Evolutionary conservation across 805 yeast species (phyloP).

Genomic region (Kuraishia floccosa): DNA sequence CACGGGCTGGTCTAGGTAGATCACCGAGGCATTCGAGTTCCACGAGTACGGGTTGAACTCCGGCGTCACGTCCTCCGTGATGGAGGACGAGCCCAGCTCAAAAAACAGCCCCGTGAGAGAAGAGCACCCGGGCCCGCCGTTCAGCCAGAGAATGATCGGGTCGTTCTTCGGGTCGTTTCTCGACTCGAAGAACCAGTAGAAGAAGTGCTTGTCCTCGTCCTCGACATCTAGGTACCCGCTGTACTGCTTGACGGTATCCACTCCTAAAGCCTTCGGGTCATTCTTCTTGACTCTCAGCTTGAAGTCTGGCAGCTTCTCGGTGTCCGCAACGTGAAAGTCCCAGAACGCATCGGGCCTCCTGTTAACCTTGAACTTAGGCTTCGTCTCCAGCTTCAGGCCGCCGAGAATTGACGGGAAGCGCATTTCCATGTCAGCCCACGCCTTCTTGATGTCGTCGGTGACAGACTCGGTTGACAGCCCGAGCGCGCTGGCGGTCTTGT

Average conservation of each 20-base stretch:
- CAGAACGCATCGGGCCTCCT: conserved; percentile 20
- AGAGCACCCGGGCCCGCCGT: conserved; percentile 95
- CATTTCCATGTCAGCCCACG: conserved; percentile 57
- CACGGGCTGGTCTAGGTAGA: conserved; percentile 83
- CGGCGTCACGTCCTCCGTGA: conserved; percentile 51
- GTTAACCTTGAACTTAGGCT: conserved; percentile 30
- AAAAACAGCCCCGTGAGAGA: conserved; percentile 79
- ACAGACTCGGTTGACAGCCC: conserved; percentile 38
- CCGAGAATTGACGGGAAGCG: conserved; percentile 46
- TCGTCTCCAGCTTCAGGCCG: conserved; percentile 35
- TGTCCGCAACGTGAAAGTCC: conserved; percentile 22
- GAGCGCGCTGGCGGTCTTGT: conserved; percentile 24
- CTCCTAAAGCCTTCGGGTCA: conserved; percentile 57
- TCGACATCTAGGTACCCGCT: conserved; percentile 79
- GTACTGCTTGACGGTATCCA: conserved; percentile 75
- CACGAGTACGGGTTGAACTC: conserved; percentile 67
- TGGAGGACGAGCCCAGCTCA: conserved; percentile 76
- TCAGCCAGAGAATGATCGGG: conserved; percentile 81
- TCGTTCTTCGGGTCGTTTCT: conserved; percentile 81
- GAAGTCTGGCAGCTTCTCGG: conserved; percentile 17
- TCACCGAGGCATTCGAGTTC: conserved; percentile 78
- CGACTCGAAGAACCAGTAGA: conserved; percentile 75
- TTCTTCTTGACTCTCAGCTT: conserved; percentile 48
- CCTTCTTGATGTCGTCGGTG: conserved; percentile 32
- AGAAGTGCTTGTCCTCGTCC: conserved; percentile 81